phyloP scores from a whole-genome alignment of 257 asterid genomes.

The Misopates orontium region DNA sequence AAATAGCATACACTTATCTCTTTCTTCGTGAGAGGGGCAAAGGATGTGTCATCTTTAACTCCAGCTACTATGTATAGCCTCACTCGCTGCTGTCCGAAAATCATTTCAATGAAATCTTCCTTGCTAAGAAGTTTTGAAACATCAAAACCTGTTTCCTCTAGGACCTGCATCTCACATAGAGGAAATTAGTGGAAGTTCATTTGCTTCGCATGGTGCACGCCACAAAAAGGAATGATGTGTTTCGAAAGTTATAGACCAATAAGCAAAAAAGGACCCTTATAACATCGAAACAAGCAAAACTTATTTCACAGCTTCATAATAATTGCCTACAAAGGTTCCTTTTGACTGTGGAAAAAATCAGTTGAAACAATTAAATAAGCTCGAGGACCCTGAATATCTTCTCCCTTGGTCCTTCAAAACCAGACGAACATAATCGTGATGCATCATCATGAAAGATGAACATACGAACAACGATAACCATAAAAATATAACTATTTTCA shows the following conservation, averaged over 20 bases:
- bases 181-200: conserved; percentile 24
- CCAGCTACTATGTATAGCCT: conserved; percentile 78
- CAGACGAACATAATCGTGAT: neutral
- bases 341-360: neutral
- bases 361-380: neutral
- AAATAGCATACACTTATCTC: conserved; percentile 78
- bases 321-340: neutral
- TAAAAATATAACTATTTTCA: neutral
- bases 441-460: neutral
- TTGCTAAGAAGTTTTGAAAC: conserved; percentile 67
- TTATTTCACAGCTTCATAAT: neutral
- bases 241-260: neutral
- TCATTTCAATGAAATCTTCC: conserved; percentile 71
- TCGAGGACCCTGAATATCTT: neutral
- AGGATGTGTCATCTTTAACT: conserved; percentile 70
- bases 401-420: neutral
- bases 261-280: neutral
- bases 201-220: conserved; percentile 8
- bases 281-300: neutral
- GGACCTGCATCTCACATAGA: conserved; percentile 55
- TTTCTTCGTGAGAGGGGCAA: conserved; percentile 84
- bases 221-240: neutral
- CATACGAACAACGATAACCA: neutral
- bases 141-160: conserved; percentile 89
- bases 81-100: conserved; percentile 88